Evolutionary conservation across 306 rosid genomes (phyloP), one percentile per base, ranked within the genome.

Genomic region (Sicyos edulis): DNA sequence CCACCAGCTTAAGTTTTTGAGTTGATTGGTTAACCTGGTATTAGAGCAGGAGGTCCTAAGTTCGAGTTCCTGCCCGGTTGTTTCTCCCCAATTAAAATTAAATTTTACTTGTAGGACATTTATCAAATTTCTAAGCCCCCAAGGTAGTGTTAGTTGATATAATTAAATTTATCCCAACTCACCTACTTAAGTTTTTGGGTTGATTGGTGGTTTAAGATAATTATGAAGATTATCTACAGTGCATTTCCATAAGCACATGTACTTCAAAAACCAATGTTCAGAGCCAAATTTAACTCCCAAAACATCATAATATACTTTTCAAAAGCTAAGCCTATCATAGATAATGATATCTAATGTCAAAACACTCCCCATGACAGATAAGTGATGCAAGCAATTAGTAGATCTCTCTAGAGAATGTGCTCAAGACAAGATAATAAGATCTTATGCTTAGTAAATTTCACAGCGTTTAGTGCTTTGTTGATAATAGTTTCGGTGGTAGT

Each of bases 141-240:
- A 26, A 26, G 29, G 29, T 26, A 26, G 29, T 26, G 29, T 26
- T 26, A 26, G 29, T 26, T 26, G 29, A 26, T 26, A 26, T 26
- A 26, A 26, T 26, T 26, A 26, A 26, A 26, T 26, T 26, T 26
- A 26, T 26, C 29, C 29, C 29, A 26, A 26, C 29, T 26, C 29
- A 26, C 29, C 29, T 1, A 3, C 29, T 26, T 26, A 26, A 26
- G 29, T 3, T 26, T 26, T 26, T 26, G 29, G 29, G 29, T 26
- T 26, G 29, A n/a, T 26, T 26, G 29, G 29, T 26, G 29, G 29
- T 1, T 26, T 26, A 26, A 26, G 2, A 26, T 26, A 26, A 26
- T 26, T 26, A 29, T 60, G 66, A 60, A 24, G 66, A 29, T 53
- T 51, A 40, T 64, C 79, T 56, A 73, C 78, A 47, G 29, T 64